Percentiles rank a stretch among this genome's conserved stretches.
Evolutionary conservation across 352 stramenopile species (phyloP).

Genomic region (Phytopythium mirpurense): DNA sequence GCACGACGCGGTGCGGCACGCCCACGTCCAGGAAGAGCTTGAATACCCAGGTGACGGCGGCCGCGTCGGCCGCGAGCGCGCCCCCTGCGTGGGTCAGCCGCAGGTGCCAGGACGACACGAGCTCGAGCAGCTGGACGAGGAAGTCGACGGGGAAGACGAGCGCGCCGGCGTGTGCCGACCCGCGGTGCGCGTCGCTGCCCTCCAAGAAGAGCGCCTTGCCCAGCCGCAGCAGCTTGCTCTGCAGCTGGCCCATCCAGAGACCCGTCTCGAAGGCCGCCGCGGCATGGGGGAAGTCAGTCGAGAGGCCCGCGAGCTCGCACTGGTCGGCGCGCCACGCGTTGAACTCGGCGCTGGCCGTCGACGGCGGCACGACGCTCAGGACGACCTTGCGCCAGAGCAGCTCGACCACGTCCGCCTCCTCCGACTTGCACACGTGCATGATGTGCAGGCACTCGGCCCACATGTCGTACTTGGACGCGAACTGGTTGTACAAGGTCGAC

Average conservation of each 20-base stretch:
- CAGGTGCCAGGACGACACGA: constrained; percentile 75
- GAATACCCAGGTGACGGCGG: constrained; percentile 77
- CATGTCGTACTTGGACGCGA: constrained; percentile 82
- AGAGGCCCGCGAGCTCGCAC: constrained; percentile 53
- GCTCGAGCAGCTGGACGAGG: constrained; percentile 69
- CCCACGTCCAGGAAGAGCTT: constrained; percentile 81
- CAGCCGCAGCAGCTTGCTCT: constrained; percentile 68
- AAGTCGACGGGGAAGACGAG: constrained; percentile 78
- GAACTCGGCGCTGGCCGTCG: constrained; percentile 56
- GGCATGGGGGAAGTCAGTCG: constrained; percentile 19
- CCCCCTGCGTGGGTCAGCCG: constrained; percentile 50
- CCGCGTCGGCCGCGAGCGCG: constrained; percentile 41
- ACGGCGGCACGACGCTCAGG: constrained; percentile 61
- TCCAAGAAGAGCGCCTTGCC: constrained; percentile 72
- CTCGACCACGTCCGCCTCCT: constrained; percentile 66
- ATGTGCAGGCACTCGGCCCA: constrained; percentile 85
- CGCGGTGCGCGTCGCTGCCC: constrained; percentile 39
- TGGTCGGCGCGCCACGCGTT: constrained; percentile 70
- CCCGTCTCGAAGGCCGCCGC: constrained; percentile 66
- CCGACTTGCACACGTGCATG: constrained; percentile 80
- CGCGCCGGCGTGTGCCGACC: constrained; percentile 27
- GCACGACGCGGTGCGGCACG: constrained; percentile 61
- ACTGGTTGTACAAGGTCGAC: constrained; percentile 83
- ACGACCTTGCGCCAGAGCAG: constrained; percentile 73
- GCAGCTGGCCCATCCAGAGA: constrained; percentile 77